Evolutionary conservation across 2,329 filamentous ascomycete genomes (phyloP), one percentile per base, ranked within the genome.

Genomic region (Balansia obtecta): DNA sequence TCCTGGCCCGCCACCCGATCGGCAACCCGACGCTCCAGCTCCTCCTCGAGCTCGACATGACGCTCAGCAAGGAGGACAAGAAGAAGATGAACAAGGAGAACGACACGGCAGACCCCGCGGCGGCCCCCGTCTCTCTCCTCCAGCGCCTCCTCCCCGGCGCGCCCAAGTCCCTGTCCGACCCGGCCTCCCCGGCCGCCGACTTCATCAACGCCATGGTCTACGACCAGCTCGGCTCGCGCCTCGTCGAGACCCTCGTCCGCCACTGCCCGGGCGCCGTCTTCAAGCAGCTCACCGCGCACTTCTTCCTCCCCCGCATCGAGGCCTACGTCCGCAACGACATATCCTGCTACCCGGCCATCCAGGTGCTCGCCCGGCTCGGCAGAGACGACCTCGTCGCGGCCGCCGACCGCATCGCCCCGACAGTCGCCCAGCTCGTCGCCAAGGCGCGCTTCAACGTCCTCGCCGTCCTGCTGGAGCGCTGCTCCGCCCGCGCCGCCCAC

Each of bases 11-110:
- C 18, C 91, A 97, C 61, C 88, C 87, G 4, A 86, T 91, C 1
- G 93, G 89, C 45, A 96, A 95, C 60, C 93, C 93, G 0, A 86
- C 89, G 0, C 74, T 98, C n/a, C 93, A 97, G 64, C 76, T 97
- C 1, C 73, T 98, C 32, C 72, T 98, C 3, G 87, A 90, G 61
- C 73, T 98, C 15, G 93, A 98, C 61, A 78, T 97, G 45, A 77
- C 82, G 0, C 73, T 86, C 52, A 85, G 85, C 56, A 78, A 86
- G 41, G 46, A n/a, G n/a, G n/a, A n/a, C n/a, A n/a, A n/a, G n/a
- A n/a, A n/a, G n/a, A n/a, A n/a, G n/a, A n/a, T n/a, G n/a, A n/a
- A n/a, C n/a, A n/a, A n/a, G n/a, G n/a, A n/a, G n/a, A n/a, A n/a
- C n/a, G n/a, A n/a, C n/a, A n/a, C n/a, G n/a, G n/a, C n/a, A n/a